Evolutionary conservation across 2,329 filamentous ascomycete genomes (phyloP).

Genomic region (Mycosphaerella arachidis): DNA sequence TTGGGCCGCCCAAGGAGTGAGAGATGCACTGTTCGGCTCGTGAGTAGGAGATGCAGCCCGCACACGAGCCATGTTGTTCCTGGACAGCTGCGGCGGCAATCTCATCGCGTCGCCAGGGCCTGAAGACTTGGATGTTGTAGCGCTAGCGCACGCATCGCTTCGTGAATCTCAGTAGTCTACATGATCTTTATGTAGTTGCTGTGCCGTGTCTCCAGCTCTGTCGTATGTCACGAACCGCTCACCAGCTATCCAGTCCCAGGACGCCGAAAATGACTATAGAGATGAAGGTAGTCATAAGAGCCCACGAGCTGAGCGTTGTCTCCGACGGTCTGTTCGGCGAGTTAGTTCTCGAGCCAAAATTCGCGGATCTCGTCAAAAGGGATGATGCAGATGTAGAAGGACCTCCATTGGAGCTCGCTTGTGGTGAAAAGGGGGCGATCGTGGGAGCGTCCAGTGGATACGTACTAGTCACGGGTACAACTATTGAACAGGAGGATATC

Average conservation of each 20-base stretch:
- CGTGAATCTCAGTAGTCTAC: background rate
- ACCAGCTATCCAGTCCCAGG: background rate
- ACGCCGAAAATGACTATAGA: background rate
- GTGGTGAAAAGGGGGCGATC: constrained; percentile 5
- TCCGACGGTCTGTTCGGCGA: background rate
- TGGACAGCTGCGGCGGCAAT: no score
- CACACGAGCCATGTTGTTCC: no score
- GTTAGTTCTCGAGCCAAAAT: background rate
- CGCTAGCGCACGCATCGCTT: no score
- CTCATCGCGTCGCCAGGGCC: no score
- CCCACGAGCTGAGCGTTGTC: background rate
- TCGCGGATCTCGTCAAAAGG: background rate
- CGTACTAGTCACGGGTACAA: constrained; percentile 19
- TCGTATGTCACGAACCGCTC: background rate
- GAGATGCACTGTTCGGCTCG: background rate
- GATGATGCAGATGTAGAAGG: constrained; percentile 2
- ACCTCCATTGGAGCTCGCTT: constrained; percentile 9
- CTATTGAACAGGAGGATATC: background rate
- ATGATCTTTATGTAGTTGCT: background rate
- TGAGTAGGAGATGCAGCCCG: no score
- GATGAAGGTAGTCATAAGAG: background rate
- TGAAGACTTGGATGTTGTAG: no score
- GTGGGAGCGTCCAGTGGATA: constrained; percentile 19
- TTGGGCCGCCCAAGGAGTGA: background rate
- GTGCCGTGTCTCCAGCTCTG: background rate